Base-by-base conservation (phyloP, 2,329 filamentous ascomycete genomes). In the Coniochaeta hoffmannii region DNA sequence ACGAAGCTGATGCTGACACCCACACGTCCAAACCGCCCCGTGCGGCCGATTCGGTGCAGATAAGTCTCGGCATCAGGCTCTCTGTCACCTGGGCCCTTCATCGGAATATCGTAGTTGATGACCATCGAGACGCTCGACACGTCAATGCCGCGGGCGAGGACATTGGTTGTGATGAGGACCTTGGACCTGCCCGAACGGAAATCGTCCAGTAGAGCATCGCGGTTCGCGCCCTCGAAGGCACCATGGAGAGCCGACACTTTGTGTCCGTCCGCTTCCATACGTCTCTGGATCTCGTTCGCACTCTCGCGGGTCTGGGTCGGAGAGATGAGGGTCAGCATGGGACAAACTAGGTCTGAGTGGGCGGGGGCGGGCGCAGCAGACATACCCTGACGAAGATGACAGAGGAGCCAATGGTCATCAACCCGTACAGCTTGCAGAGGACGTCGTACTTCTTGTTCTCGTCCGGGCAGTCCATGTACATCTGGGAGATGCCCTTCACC, bases 161-260 rank as follows among this genome's bases (percentile, higher is more conserved):
- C 92, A 67, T 99, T 99, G 63, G 94, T 99, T 1, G 94, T 95
- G 67, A 99, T 97, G 59, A 99, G 86, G 9, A 99, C 94, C 76
- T 99, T 99, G 66, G 90, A 90, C 57, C 87, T 81, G 36, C 93
- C 93, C 46, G 76, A 82, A 57, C 94, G 86, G 82, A 99, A 99
- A 56, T 88, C 82, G 66, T 93, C 85, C 58, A 99, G 86, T 58
- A 97, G 82, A 1, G 80, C 74, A 65, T 99, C 94, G 72, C 94
- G 88, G 65, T 92, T 86, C 32, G 74, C 74, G 26, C 91, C 92
- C 60, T 97, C 92, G 59, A 93, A 86, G 36, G 87, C 91, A 68
- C 91, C 92, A 63, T 95, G 94, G 59, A 99, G 77, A 22, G 90
- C 91, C 5, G 89, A 91, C 22, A 97, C 90, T 64, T 90, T 90